These are phyloP conservation scores for Tilletia walkeri DNA, from an alignment of 1,284 basidiomycete genomes.

Conservation along the genomic window DNA sequence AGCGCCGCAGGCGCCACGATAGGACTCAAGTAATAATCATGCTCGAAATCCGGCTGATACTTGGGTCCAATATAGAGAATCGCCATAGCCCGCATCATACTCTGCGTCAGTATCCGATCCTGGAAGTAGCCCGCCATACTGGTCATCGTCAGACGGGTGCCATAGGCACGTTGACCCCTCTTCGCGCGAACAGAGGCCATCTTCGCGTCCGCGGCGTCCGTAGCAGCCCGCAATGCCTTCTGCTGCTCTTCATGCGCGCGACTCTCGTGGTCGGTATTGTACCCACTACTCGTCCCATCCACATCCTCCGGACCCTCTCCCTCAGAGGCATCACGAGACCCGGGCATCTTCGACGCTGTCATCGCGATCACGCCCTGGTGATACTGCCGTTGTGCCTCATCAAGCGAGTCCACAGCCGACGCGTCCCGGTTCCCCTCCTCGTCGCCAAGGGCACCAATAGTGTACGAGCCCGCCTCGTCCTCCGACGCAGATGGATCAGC, in stretches of 20 bases:
- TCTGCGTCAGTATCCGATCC: constrained; percentile 46
- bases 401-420: constrained; percentile 2
- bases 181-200: constrained; percentile 12
- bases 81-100: constrained; percentile 88
- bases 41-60: constrained; percentile 84
- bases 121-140: constrained; percentile 71
- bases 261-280: constrained; percentile 18
- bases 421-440: constrained; percentile 5
- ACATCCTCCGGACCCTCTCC: background rate
- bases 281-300: constrained; percentile 12
- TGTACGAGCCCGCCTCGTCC: background rate
- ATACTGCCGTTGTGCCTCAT: background rate
- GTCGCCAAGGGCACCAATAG: background rate
- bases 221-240: background rate
- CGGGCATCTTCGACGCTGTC: background rate
- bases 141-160: constrained; percentile 80
- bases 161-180: constrained; percentile 14
- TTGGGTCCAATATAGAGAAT: constrained; percentile 93
- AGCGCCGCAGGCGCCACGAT: constrained; percentile 80
- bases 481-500: constrained; percentile 38
- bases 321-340: constrained; percentile 17
- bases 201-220: constrained; percentile 6
- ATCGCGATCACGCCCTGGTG: constrained; percentile 3
- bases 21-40: constrained; percentile 92
- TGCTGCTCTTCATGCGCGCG: constrained; percentile 10